phyloP scores from a whole-genome alignment of 1,284 basidiomycete genomes.

The Thelephora terrestris region DNA sequence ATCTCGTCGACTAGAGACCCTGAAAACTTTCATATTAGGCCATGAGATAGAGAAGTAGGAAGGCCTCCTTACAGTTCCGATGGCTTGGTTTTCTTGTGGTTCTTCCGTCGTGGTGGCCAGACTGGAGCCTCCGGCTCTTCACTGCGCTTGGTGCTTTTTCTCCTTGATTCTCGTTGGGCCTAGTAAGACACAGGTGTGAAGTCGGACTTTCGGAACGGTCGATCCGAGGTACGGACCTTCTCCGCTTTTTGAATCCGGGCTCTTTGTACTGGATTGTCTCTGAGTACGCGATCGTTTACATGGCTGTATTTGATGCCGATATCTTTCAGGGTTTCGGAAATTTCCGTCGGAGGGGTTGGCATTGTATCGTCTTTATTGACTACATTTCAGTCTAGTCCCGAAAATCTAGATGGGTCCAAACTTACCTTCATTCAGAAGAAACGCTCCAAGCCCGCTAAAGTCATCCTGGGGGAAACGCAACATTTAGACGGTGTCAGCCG shows the following conservation, averaged over 20 bases:
- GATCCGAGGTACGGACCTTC: slow-evolving; percentile 28
- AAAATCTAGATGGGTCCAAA: neutral
- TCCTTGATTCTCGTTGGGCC: slow-evolving; percentile 18
- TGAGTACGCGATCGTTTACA: slow-evolving; percentile 58
- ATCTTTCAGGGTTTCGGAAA: slow-evolving; percentile 46
- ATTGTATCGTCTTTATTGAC: neutral
- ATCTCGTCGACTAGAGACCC: slow-evolving; percentile 39
- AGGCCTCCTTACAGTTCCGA: slow-evolving; percentile 35
- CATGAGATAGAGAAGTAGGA: neutral
- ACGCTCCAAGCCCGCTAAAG: slow-evolving; percentile 48
- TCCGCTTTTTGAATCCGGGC: slow-evolving; percentile 44
- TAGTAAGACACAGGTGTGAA: slow-evolving; percentile 5
- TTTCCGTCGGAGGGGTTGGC: slow-evolving; percentile 9
- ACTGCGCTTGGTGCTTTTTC: slow-evolving; percentile 13
- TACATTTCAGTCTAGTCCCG: neutral
- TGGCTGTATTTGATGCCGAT: slow-evolving; percentile 62
- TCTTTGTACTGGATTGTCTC: slow-evolving; percentile 58
- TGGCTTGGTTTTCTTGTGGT: slow-evolving; percentile 43
- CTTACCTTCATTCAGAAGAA: slow-evolving; percentile 63
- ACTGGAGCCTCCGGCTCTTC: slow-evolving; percentile 18
- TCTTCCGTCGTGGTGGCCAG: slow-evolving; percentile 57
- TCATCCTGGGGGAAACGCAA: slow-evolving; percentile 32
- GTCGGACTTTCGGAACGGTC: neutral
- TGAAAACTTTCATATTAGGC: slow-evolving; percentile 17
- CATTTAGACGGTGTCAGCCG: neutral